phyloP scores from a whole-genome alignment of 1,139 yeast genomes.

The Diutina catenulata region DNA sequence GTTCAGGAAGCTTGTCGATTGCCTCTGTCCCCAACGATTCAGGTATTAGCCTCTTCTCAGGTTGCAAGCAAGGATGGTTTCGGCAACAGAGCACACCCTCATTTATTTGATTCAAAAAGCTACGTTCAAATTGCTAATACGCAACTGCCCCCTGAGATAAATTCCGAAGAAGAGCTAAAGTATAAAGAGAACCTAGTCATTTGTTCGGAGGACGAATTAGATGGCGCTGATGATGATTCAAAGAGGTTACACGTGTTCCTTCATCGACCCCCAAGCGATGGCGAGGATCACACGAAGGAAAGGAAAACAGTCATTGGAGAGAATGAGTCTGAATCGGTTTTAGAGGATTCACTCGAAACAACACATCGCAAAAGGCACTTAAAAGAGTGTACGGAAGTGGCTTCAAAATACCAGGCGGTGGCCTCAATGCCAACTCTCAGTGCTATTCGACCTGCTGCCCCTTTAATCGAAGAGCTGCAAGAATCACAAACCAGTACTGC shows the following conservation, averaged over 20 bases:
- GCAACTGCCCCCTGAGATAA: background rate
- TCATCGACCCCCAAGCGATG: background rate
- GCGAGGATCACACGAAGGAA: background rate
- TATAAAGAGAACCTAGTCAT: background rate
- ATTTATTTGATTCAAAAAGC: no score
- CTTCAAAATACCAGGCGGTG: no score
- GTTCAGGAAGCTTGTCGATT: no score
- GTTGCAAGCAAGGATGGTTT: no score
- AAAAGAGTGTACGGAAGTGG: no score
- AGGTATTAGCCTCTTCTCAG: no score
- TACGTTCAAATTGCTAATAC: conserved; percentile 1
- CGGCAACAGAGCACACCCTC: no score
- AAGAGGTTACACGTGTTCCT: background rate
- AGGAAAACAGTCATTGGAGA: background rate
- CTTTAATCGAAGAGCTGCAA: background rate
- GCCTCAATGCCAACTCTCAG: background rate
- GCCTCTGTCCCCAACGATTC: no score
- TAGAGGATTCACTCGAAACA: no score
- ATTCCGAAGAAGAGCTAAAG: background rate
- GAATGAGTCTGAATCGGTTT: no score
- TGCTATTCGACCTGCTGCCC: background rate
- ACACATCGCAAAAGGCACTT: no score
- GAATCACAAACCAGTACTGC: background rate
- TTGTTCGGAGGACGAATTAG: background rate
- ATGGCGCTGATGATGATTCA: background rate